Evolutionary conservation across 1,139 yeast species (phyloP).

Genomic region (Kurtzmaniella quercitrusa): DNA sequence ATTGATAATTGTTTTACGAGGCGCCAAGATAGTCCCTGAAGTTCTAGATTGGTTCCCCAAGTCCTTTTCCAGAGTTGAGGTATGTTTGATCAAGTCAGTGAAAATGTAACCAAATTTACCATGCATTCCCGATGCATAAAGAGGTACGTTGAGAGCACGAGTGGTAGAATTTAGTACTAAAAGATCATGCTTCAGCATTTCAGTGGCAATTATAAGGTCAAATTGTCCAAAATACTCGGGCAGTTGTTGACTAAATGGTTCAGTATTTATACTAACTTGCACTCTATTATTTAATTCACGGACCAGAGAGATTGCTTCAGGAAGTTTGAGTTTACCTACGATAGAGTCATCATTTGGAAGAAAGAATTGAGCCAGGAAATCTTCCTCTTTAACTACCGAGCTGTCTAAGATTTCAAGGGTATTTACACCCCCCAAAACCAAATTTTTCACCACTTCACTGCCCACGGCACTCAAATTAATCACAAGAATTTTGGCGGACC

Average conservation of each 20-base stretch:
- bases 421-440: constrained; percentile 88
- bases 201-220: constrained; percentile 76
- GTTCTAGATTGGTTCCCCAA: constrained; percentile 50
- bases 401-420: constrained; percentile 66
- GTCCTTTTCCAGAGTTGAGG: constrained; percentile 35
- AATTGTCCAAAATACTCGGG: constrained; percentile 50
- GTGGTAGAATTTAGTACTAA: constrained; percentile 47
- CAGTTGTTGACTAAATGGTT: constrained; percentile 20
- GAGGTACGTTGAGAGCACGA: constrained; percentile 54
- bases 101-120: constrained; percentile 84
- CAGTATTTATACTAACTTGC: constrained; percentile 39
- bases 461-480: constrained; percentile 71
- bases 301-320: constrained; percentile 51
- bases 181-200: constrained; percentile 43
- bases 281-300: constrained; percentile 80
- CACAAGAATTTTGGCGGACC: constrained; percentile 67
- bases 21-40: constrained; percentile 37
- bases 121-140: constrained; percentile 65
- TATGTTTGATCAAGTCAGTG: constrained; percentile 70
- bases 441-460: constrained; percentile 75
- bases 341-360: constrained; percentile 47
- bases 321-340: constrained; percentile 51
- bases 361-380: constrained; percentile 77
- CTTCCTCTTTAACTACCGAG: constrained; percentile 52
- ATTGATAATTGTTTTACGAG: constrained; percentile 47